Evolutionary conservation across 2,329 filamentous ascomycete genomes (phyloP), one percentile per base, ranked within the genome.

Genomic region (Aureobasidium zeae): DNA sequence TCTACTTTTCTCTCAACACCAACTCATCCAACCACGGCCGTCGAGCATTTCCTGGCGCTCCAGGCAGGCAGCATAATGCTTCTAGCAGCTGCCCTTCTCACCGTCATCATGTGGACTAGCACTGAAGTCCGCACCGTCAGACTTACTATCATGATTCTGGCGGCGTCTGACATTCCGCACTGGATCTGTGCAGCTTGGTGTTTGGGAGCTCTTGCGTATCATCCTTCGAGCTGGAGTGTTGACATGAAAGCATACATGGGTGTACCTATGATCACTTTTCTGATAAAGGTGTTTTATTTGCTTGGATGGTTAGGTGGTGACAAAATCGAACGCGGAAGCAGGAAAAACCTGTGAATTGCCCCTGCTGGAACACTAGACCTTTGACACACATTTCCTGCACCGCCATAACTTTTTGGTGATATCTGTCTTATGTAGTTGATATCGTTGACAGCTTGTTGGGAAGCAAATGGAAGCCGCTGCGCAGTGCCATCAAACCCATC

Each of bases 211-310:
- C 39, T 43, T 13, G 39, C 39, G 26, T 34, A 26, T 34, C 16
- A 26, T 20, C 39, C 39, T 16, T 21, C 28, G 13, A 20, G 8
- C 20, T 43, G 39, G 39, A 43, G 39, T n/a, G n/a, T 15, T 6
- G 39, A 43, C 21, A 43, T 43, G 39, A 33, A 26, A 4, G 39
- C 30, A 8, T 43, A 33, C 9, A 43, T 43, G 39, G 39, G 39
- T 5, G 39, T 43, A 20, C 39, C 39, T 26, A 22, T 16, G 10
- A 22, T 43, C 4, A 43, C 39, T 20, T 43, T 43, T 11, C 11
- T 21, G 30, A 34, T 43, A 16, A 43, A 43, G 22, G 30, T 43
- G 9, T 29, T 30, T 5, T 43, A 43, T 22, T 28, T 43, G 30
- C 15, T 34, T 20, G 39, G 39, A 29, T 37, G 17, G 32, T 11